phyloP scores from a whole-genome alignment of 345 rosid genomes.

The Euphorbia peplus region DNA sequence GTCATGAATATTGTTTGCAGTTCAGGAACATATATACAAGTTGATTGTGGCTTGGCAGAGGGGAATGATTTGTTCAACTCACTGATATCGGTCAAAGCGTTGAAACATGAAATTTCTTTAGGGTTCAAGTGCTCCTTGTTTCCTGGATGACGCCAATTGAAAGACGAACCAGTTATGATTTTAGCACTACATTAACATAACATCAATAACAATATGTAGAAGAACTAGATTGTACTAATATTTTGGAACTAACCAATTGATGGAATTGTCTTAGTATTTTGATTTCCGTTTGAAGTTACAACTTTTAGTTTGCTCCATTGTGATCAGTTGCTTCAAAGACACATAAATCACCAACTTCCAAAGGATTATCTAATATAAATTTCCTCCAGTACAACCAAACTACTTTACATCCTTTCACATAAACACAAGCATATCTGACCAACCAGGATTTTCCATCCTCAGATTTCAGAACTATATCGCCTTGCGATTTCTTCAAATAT shows the following conservation, averaged over 20 bases:
- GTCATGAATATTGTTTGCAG: neutral
- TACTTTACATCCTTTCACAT: neutral
- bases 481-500: neutral
- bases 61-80: neutral
- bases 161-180: neutral
- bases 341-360: conserved; percentile 18
- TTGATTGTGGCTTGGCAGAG: neutral
- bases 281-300: neutral
- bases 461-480: neutral
- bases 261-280: neutral
- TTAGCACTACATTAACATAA: neutral
- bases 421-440: neutral
- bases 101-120: neutral
- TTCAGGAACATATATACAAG: neutral
- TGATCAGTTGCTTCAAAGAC: conserved; percentile 5
- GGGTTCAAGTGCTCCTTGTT: neutral
- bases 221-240: neutral
- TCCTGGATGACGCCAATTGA: neutral
- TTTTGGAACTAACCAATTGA: neutral
- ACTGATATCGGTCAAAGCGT: neutral
- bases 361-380: neutral
- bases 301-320: neutral
- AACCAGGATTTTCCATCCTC: conserved; percentile 16
- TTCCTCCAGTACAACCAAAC: neutral
- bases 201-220: no score